These are phyloP conservation scores for Dictyostelium capitatum DNA, from an alignment of 78 protist species.

Conservation along the genomic window DNA sequence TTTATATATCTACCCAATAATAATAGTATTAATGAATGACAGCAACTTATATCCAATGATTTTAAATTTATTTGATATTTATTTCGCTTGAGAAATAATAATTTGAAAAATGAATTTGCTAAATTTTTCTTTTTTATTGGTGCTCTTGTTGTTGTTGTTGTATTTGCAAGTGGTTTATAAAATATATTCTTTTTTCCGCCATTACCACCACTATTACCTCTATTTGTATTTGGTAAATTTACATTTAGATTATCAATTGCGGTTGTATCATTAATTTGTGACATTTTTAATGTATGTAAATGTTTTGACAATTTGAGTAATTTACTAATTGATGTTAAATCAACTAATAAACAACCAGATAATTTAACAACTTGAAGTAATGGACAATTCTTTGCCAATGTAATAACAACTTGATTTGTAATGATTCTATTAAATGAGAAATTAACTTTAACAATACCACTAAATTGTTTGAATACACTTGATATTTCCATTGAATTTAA, in stretches of 20 bases:
- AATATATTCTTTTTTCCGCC: too few species aligned
- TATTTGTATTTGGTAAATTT: too few species aligned
- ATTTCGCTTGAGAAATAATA: not conserved
- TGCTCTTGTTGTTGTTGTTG: not conserved
- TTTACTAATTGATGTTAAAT: not conserved
- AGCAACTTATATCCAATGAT: not conserved
- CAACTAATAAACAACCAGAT: not conserved
- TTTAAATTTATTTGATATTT: not conserved
- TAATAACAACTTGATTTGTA: not conserved
- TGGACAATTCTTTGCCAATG: not conserved
- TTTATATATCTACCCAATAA: not conserved
- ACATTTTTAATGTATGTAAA: slow-evolving; percentile 3
- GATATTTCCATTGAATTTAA: not conserved
- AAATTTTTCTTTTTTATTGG: not conserved
- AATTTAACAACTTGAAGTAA: not conserved
- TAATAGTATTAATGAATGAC: slow-evolving; percentile 21
- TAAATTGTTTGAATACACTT: not conserved
- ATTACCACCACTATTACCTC: too few species aligned
- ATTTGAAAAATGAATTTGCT: not conserved
- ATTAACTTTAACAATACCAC: not conserved
- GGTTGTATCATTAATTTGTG: not conserved
- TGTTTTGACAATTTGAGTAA: not conserved
- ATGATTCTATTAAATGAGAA: not conserved
- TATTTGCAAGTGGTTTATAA: not conserved
- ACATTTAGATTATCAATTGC: too few species aligned